phyloP scores from a whole-genome alignment of 495 filamentous ascomycete species.

The Xylaria nigripes region DNA sequence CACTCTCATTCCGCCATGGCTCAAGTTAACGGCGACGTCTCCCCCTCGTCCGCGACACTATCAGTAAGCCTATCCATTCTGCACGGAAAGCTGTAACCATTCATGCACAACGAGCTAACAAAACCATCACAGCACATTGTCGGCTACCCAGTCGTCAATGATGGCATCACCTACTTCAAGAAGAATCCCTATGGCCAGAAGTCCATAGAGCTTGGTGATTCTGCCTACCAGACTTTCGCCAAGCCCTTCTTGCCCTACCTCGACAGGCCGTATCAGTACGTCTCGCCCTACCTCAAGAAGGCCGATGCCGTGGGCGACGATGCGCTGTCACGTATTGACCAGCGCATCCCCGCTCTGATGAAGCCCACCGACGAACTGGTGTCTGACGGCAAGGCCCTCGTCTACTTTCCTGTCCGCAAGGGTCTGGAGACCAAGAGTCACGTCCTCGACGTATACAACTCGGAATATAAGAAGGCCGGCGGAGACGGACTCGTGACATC shows the following conservation, averaged over 20 bases:
- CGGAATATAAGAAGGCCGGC: slow-evolving; percentile 69
- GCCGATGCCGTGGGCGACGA: slow-evolving; percentile 73
- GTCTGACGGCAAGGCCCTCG: slow-evolving; percentile 53
- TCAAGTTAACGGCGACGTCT: slow-evolving; percentile 58
- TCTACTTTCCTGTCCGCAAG: slow-evolving; percentile 57
- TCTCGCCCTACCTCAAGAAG: slow-evolving; percentile 73
- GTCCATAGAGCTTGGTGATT: slow-evolving; percentile 62
- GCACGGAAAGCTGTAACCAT: not conserved
- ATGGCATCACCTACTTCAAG: slow-evolving; percentile 69
- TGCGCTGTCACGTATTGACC: slow-evolving; percentile 65
- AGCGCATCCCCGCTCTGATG: slow-evolving; percentile 77
- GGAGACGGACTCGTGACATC: slow-evolving; percentile 58
- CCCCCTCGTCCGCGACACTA: slow-evolving; percentile 56
- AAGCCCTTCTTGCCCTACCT: slow-evolving; percentile 74
- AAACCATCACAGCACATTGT: slow-evolving; percentile 57
- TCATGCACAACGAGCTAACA: slow-evolving; percentile 2
- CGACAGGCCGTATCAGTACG: slow-evolving; percentile 62
- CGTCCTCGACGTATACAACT: slow-evolving; percentile 59
- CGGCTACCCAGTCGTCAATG: slow-evolving; percentile 77
- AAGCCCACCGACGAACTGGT: slow-evolving; percentile 74
- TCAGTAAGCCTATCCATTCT: slow-evolving; percentile 43
- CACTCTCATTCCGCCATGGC: slow-evolving; percentile 25
- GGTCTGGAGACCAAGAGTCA: slow-evolving; percentile 66
- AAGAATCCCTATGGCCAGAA: slow-evolving; percentile 71
- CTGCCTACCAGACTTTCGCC: slow-evolving; percentile 53